phyloP scores from a whole-genome alignment of 2,329 filamentous ascomycete genomes.

The Cadophora sp. region DNA sequence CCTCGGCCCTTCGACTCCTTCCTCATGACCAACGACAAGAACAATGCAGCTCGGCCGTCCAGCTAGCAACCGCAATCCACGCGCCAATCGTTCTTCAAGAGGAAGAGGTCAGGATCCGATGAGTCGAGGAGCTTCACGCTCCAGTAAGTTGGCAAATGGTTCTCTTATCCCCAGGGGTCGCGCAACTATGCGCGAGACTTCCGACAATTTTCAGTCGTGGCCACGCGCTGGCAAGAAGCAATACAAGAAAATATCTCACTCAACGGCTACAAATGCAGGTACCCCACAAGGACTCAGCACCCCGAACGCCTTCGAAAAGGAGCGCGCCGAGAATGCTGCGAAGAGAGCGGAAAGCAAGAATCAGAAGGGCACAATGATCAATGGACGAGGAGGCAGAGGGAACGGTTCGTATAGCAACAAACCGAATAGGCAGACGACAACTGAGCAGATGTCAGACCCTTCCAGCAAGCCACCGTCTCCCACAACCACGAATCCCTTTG shows the following conservation, averaged over 20 bases:
- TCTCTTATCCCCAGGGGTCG: conserved; percentile 22
- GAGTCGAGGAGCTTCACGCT: conserved; percentile 44
- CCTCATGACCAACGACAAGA: conserved; percentile 42
- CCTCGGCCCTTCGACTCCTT: conserved; percentile 31
- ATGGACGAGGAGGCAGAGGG: conserved; percentile 35
- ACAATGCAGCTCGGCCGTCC: conserved; percentile 39
- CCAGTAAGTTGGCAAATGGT: conserved; percentile 40
- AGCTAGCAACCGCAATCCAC: conserved; percentile 40
- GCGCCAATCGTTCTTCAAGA: conserved; percentile 42
- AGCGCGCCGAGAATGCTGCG: conserved; percentile 44
- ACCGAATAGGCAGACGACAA: conserved; percentile 32
- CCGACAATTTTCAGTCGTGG: conserved; percentile 29
- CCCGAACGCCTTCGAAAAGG: conserved; percentile 40
- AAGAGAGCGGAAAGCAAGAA: conserved; percentile 39
- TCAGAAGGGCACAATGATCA: conserved; percentile 32
- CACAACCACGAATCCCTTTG: conserved; percentile 32
- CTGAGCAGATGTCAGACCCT: conserved; percentile 21
- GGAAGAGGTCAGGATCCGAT: conserved; percentile 42
- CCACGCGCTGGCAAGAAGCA: conserved; percentile 19
- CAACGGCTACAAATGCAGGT: conserved; percentile 30
- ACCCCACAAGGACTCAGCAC: conserved; percentile 24
- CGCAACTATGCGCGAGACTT: conserved; percentile 25
- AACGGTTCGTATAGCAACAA: conserved; percentile 35
- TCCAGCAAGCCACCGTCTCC: conserved; percentile 22
- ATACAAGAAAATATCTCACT: conserved; percentile 28